Evolutionary conservation across 768 basidiomycete species (phyloP), one percentile per base, ranked within the genome.

Genomic region (Agrocybe praecox): DNA sequence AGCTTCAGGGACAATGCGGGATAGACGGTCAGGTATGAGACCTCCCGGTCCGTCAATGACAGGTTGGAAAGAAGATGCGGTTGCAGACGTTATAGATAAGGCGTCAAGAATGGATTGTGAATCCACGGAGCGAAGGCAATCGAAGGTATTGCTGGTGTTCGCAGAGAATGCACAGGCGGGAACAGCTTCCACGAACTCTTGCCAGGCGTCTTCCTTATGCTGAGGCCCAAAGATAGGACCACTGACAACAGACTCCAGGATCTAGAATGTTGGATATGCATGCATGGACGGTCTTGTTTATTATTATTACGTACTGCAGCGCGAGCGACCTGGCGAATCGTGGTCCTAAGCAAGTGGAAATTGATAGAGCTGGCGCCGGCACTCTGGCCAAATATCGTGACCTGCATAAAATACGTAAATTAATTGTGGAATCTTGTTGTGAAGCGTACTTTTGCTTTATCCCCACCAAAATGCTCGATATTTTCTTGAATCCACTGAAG

Each of bases 391-490:
- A 77, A 74, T 33, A 80, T 59, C 1, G 80, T 82, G 1, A 84
- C 80, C 72, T 79, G 34, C 10, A 19, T n/a, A 2, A n/a, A 26
- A 29, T 21, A 47, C 24, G 6, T 9, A 21, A 24, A 2, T 17
- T 15, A 12, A 18, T 4, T 19, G n/a, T 21, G 11, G 24, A 11
- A 14, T n/a, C 48, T 6, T 22, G 23, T 9, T 17, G 43, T 10
- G 29, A 14, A 11, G 8, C 15, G 8, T 19, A 66, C 68, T 58
- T 66, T 69, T 17, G 45, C 11, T 47, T 70, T 71, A 55, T 80
- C 82, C 12, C 85, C 86, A 7, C 88, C 86, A 60, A 88, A 89
- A 0, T 68, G 64, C 15, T 61, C 70, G 46, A 88, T 84, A 58
- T 88, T 80, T 18, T 74, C 62, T 56, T 87, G 82, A 0, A 88